A percentile compares a stretch with the other conserved stretches of the same genome.
Evolutionary conservation across 1,284 basidiomycete species (phyloP).

Genomic region (Blastosporella zonata): DNA sequence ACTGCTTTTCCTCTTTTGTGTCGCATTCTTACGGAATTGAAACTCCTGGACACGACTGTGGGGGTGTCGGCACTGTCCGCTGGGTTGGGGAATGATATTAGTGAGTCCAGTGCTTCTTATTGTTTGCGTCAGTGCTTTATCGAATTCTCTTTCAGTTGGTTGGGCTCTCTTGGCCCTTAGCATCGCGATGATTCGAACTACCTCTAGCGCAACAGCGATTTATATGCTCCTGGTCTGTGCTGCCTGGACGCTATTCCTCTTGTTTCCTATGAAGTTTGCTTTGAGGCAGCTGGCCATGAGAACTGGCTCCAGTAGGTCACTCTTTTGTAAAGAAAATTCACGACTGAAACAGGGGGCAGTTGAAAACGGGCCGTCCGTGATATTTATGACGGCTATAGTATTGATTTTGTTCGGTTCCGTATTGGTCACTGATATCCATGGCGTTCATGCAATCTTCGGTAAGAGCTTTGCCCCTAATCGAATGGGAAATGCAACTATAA

Average conservation of each 20-base stretch:
- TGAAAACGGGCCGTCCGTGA: constrained; percentile 72
- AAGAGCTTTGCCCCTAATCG: constrained; percentile 17
- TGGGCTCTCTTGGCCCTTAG: constrained; percentile 79
- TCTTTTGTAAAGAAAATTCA: background rate
- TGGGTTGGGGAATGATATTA: constrained; percentile 87
- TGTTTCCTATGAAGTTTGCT: constrained; percentile 66
- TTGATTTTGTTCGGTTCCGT: constrained; percentile 81
- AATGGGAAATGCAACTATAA: constrained; percentile 1
- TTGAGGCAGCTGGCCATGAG: constrained; percentile 71
- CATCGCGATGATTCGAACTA: constrained; percentile 85
- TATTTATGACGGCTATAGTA: constrained; percentile 77
- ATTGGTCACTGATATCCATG: constrained; percentile 93
- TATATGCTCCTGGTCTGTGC: constrained; percentile 81
- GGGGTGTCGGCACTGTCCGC: constrained; percentile 92
- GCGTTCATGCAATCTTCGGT: constrained; percentile 90
- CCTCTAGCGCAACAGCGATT: constrained; percentile 70
- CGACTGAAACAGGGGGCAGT: constrained; percentile 28
- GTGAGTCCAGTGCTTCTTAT: constrained; percentile 19
- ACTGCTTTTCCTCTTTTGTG: constrained; percentile 95
- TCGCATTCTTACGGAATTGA: constrained; percentile 78
- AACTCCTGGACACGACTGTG: constrained; percentile 88
- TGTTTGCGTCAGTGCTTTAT: background rate
- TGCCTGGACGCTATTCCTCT: constrained; percentile 77
- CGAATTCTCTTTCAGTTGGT: constrained; percentile 67
- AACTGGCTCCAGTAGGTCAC: constrained; percentile 62